These are phyloP conservation scores for Prunus davidiana DNA, from an alignment of 306 rosid species.

Conservation along the genomic window DNA sequence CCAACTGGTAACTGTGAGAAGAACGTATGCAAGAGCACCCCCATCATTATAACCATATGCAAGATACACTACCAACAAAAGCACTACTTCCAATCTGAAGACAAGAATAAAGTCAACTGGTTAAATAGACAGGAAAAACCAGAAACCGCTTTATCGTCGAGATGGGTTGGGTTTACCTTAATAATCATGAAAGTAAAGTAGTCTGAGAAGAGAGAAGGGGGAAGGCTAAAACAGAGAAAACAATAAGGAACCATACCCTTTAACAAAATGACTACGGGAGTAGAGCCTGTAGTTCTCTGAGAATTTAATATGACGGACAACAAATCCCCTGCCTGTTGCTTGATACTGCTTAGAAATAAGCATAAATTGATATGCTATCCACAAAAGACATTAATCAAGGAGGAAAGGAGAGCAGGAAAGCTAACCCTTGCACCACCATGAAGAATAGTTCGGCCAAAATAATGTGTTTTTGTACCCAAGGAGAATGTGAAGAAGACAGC, in stretches of 20 bases:
- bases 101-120: slow-evolving; percentile 18
- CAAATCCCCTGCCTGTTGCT: slow-evolving; percentile 97
- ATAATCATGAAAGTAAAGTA: not conserved
- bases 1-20: slow-evolving; percentile 91
- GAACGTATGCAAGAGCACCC: slow-evolving; percentile 67
- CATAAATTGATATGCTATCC: slow-evolving; percentile 1
- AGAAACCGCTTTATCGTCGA: not conserved
- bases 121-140: not conserved
- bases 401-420: slow-evolving; percentile 15
- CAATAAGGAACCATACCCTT: slow-evolving; percentile 59
- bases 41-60: slow-evolving; percentile 79
- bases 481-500: slow-evolving; percentile 90
- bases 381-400: not conserved
- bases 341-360: slow-evolving; percentile 63
- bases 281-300: slow-evolving; percentile 92
- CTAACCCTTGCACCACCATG: slow-evolving; percentile 98
- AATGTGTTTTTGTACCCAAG: slow-evolving; percentile 86
- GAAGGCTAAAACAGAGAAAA: not conserved
- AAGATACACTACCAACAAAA: slow-evolving; percentile 69
- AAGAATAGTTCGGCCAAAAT: slow-evolving; percentile 94
- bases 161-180: not conserved
- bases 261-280: slow-evolving; percentile 96
- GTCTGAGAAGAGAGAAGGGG: not conserved
- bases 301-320: slow-evolving; percentile 88
- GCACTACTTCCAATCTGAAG: slow-evolving; percentile 87